Evolutionary conservation across 2,329 filamentous ascomycete species (phyloP), one percentile per base, ranked within the genome.

Genomic region (Fusarium subtropicale): DNA sequence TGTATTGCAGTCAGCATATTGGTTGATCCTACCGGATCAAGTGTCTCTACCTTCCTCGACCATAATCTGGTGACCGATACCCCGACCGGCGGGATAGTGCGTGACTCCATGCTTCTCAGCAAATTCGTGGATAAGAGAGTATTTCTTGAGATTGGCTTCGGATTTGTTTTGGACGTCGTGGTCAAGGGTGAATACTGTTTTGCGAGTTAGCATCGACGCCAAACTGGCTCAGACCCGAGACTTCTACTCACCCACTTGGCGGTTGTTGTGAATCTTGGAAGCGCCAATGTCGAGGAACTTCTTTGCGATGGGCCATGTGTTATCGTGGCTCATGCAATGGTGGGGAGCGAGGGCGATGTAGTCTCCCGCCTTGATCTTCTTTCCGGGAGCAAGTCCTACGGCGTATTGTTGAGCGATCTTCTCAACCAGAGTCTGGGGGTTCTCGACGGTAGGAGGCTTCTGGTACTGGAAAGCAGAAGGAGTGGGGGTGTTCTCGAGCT

Each of bases 1-100:
- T 59, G 52, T 51, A 8, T 7, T 11, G 3, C 3, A 7, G 24
- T 65, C 12, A 65, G 47, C 18, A 48, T 7, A 5, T 16, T 15
- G 7, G 10, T 30, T 26, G 3, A 2, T 6, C 5, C 7, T 22
- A 10, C 5, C 1, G 10, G 6, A 22, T 0, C 1, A n/a, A 4
- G 10, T 42, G 15, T 28, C 2, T 22, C 13, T 58, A 73, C 63
- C 75, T 41, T 78, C 73, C 78, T 97, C 94, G 0, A 97, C 88
- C 91, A 96, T 94, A 71, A 95, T 90, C 79, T 97, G 95, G 78
- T 97, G 95, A 1, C 94, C 94, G 74, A 97, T 97, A 15, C 93
- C 93, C 45, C 88, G 81, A 2, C 92, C 92, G 1, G 92, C 90
- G 2, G 89, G 90, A 74, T 91, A 97, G 76, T 94, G 94, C 60